Evolutionary conservation across 148 eudicot genomes (phyloP).

Genomic region (Silene uniflora): DNA sequence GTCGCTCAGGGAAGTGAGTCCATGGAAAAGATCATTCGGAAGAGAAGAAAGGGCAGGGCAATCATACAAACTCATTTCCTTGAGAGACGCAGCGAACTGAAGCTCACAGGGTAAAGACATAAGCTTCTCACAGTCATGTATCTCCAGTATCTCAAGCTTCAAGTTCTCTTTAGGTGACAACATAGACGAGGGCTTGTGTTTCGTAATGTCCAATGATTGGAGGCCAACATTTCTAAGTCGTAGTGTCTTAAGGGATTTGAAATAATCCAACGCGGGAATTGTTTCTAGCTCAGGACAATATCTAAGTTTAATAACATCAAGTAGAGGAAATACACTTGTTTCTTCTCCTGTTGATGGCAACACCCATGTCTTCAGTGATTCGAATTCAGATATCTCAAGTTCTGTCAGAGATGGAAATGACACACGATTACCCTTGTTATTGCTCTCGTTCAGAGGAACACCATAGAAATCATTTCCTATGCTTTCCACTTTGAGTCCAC

Average conservation of each 20-base stretch:
- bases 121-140: background rate
- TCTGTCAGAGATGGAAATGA: no score
- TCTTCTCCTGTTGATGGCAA: no score
- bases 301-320: background rate
- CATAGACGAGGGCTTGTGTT: no score
- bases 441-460: no score
- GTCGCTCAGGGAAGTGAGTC: conserved; percentile 10
- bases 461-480: no score
- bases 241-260: background rate
- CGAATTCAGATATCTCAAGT: no score
- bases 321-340: background rate
- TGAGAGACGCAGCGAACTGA: background rate
- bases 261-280: background rate
- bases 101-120: conserved; percentile 1
- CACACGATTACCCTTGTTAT: no score
- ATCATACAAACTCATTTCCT: background rate
- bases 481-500: no score
- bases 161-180: background rate
- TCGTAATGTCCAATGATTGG: background rate
- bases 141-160: conserved; percentile 7
- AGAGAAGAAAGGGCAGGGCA: background rate
- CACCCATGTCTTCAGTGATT: no score
- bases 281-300: conserved; percentile 2
- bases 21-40: background rate
- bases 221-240: background rate